Conservation (phyloP, 1,284 basidiomycete species). For the Rhodotorula sp. region DNA sequence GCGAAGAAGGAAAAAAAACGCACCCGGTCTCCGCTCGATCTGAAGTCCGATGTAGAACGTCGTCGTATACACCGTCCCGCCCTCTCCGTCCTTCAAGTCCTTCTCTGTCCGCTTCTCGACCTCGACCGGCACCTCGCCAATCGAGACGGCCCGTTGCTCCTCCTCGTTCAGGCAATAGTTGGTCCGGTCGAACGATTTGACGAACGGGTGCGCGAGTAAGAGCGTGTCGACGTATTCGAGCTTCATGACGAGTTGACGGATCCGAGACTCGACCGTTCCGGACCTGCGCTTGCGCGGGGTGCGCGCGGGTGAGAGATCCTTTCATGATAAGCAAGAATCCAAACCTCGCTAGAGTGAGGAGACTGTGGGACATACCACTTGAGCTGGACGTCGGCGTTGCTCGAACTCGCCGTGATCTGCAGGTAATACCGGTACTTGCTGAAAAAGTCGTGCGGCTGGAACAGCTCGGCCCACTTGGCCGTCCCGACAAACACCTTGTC, state of each 20-base stretch:
- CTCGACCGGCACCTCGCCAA: slow-evolving; percentile 74
- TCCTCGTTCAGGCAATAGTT: slow-evolving; percentile 71
- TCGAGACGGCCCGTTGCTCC: slow-evolving; percentile 83
- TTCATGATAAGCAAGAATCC: neutral
- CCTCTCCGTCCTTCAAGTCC: slow-evolving; percentile 65
- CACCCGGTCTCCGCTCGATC: slow-evolving; percentile 87
- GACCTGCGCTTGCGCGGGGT: no score
- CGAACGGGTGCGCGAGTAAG: slow-evolving; percentile 88
- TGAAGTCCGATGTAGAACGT: slow-evolving; percentile 95
- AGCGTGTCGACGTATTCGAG: slow-evolving; percentile 92
- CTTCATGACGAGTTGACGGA: slow-evolving; percentile 95
- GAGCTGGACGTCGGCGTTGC: slow-evolving; percentile 76
- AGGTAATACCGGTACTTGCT: slow-evolving; percentile 95
- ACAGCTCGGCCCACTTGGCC: slow-evolving; percentile 87
- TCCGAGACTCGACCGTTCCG: slow-evolving; percentile 93
- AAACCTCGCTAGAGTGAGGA: neutral
- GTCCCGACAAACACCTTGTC: slow-evolving; percentile 83
- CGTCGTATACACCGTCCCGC: slow-evolving; percentile 79
- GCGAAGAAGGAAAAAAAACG: slow-evolving; percentile 49
- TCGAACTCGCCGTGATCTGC: slow-evolving; percentile 90
- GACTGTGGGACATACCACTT: slow-evolving; percentile 69
- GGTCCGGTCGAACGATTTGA: slow-evolving; percentile 88
- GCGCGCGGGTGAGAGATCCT: no score
- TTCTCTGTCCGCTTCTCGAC: slow-evolving; percentile 71
- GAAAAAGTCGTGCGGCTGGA: slow-evolving; percentile 94